Evolutionary conservation across 306 rosid genomes (phyloP), one percentile per base, ranked within the genome.

Genomic region (Ormosia emarginata): DNA sequence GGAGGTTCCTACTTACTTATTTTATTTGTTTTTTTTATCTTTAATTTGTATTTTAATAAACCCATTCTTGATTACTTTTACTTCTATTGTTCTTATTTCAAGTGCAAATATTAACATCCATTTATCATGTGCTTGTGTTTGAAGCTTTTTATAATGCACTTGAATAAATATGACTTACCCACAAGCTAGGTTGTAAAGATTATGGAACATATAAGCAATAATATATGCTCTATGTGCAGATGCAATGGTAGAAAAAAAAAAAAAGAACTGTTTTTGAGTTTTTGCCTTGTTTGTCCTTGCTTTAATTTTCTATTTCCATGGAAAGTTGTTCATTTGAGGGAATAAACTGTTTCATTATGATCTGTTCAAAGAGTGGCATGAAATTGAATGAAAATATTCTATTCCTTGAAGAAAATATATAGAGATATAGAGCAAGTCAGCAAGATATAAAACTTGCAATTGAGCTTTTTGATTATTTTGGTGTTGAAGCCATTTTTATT

Each of bases 1-100:
- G 61, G 97, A 92, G 98, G 24, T 24, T 68, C 73, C 79, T 86
- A 52, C 5, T 24, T 24, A 24, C 24, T 62, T 67, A 24, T 24
- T 24, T 24, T 24, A 24, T 24, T 24, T 24, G 24, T 24, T 24
- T 24, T 24, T 24, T 0, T 24, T 24, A 24, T 24, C 24, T 24
- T 24, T 24, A 24, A 24, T 24, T 24, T 24, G 24, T 24, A 24
- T 24, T 24, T 24, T 24, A 24, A 1, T 24, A 24, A 24, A 24
- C 0, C 24, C 24, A 24, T 24, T 24, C 24, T 24, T 24, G 24
- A 24, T 72, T 8, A 53, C 13, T 30, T 52, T 34, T 52, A 2
- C 44, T 61, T 14, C 43, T 12, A 2, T 34, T 49, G 12, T 50
- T 65, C 1, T 47, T 24, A 24, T 24, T 24, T 63, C 50, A 32